Percentiles rank a stretch among this genome's conserved stretches.
phyloP scores from a whole-genome alignment of 2,329 filamentous ascomycete genomes.

The Aureobasidium sp. region DNA sequence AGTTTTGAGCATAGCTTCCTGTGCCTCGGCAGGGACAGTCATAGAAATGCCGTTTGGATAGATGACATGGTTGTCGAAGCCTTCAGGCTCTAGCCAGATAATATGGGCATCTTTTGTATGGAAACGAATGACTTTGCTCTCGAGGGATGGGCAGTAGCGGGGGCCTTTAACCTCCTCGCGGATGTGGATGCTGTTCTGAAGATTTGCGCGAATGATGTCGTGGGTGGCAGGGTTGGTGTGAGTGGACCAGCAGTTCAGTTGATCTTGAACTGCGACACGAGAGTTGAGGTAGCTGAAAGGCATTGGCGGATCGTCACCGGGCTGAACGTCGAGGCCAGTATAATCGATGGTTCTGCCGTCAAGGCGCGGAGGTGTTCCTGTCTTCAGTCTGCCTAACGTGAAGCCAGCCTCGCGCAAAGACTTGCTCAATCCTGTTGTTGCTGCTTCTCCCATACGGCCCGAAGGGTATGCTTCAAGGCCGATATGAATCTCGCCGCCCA shows the following conservation, averaged over 20 bases:
- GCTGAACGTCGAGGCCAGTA: constrained; percentile 60
- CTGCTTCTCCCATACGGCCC: constrained; percentile 87
- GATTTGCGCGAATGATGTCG: constrained; percentile 74
- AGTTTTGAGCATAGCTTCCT: constrained; percentile 76
- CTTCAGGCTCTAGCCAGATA: constrained; percentile 95
- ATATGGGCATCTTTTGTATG: constrained; percentile 73
- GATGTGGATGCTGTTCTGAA: constrained; percentile 96
- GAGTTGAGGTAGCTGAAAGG: constrained; percentile 91
- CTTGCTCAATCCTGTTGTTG: constrained; percentile 86
- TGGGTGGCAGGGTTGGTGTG: constrained; percentile 80
- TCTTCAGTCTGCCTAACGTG: constrained; percentile 83
- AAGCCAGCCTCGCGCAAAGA: constrained; percentile 86
- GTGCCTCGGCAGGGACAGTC: constrained; percentile 85
- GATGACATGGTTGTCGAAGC: constrained; percentile 79
- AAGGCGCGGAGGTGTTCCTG: constrained; percentile 85
- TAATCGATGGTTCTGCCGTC: constrained; percentile 79
- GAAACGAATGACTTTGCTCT: constrained; percentile 90
- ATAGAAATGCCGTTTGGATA: constrained; percentile 97
- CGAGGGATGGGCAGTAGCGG: constrained; percentile 89
- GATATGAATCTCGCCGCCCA: constrained; percentile 95
- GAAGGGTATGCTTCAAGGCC: constrained; percentile 74
- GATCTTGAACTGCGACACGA: constrained; percentile 67
- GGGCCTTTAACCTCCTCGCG: constrained; percentile 91
- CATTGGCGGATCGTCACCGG: constrained; percentile 74
- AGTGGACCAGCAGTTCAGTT: constrained; percentile 80